Base-by-base conservation (phyloP, 805 yeast genomes). In the Candida andamanensis region DNA sequence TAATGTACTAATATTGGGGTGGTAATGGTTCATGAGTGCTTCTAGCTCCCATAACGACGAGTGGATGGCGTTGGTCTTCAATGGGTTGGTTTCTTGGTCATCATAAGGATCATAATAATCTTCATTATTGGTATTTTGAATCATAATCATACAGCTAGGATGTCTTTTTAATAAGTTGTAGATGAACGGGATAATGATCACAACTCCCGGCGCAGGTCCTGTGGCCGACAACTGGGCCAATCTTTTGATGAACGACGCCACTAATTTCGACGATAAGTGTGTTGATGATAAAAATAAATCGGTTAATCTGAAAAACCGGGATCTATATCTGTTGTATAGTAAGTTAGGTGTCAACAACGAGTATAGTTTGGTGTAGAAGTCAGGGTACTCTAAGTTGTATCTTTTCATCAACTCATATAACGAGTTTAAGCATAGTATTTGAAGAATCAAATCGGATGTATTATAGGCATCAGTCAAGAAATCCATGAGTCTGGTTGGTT, bases 41-140 rank as follows among this genome's bases (percentile, higher is more conserved):
- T 83, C 85, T 35, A 90, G 53, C 57, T 92, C 98, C 98, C 98
- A 92, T 29, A 89, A 58, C 0, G 97, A 89, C 1, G 95, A 84
- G 6, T 73, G 79, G 21, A 89, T 63, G 4, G 97, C 97, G 20
- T 75, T 65, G 0, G 96, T 82, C 36, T 72, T 63, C 36, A 81
- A 67, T 2, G 98, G 98, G 52, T 90, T 86, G 1, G 40, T 33
- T 47, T 85, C 95, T 1, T 54, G 39, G 20, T 65, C 59, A 41
- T 81, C 65, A 51, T 73, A 90, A 4, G 95, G 82, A 52, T 92
- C 97, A 16, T 37, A 37, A 43, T 60, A 67, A 17, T 41, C 39
- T 5, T 53, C 52, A 0, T 32, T 37, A 2, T 52, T 47, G 1
- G 72, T 48, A 27, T 70, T 67, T 49, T 92, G 97, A 25, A 90